Base-by-base conservation (phyloP, 371 early-diverging fungal genomes). In the Gilbertella persicaria region DNA sequence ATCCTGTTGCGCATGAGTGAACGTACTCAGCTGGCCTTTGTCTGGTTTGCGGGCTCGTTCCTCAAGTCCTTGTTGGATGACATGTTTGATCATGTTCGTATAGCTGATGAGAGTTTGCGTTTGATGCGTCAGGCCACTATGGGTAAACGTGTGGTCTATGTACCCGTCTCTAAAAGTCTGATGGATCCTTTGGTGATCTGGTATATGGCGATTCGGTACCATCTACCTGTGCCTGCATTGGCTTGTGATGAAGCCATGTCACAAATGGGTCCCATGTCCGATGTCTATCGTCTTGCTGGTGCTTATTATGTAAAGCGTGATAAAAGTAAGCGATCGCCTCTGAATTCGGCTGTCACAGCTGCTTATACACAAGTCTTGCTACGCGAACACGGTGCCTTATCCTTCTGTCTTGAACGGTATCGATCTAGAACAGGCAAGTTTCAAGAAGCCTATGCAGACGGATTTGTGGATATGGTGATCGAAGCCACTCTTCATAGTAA, bases 1-100 rank as follows among this genome's bases (percentile, higher is more conserved):
- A 72, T 75, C 13, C 47, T 75, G 36, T 53, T 67, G 49, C 65
- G 75, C 1, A 75, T 78, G 79, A 72, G 79, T 28, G 79, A 78
- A 44, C 64, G 79, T 19, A 78, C 79, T 1, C 75, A 74, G 21
- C 40, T 74, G 5, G 67, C 73, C 3, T 78, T 75, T 49, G 75
- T 78, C 10, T 78, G 75, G 73, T 75, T 78, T 39, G 57, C 73
- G 0, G 73, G 71, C 2, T 67, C 69, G 0, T 71, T 78, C 25
- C 45, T 78, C n/a, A 66, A 68, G 16, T 61, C 64, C 2, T 38
- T 78, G 3, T 50, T 78, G 12, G 69, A 68, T 5, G 63, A 70
- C 44, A 61, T 78, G 69, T 78, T 78, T 67, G 75, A 74, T 23
- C 59, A 64, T 58, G 66, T 78, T 4, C 66, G 75, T 8, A 63